Conservation (phyloP, 257 asterid genomes). For the Solanum clarkiae region DNA sequence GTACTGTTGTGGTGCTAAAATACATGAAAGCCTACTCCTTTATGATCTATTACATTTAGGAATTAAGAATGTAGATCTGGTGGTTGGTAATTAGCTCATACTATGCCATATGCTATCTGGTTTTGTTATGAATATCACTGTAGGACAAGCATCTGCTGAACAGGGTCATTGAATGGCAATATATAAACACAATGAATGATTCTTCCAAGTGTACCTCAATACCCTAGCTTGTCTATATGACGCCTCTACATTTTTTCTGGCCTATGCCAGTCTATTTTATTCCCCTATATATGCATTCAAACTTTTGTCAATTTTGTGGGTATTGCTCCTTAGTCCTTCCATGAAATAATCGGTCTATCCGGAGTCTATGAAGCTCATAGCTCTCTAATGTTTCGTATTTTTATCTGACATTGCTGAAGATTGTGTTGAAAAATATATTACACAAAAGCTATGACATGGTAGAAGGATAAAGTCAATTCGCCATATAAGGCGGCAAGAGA, state of each 20-base stretch:
- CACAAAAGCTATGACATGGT: no score
- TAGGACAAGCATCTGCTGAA: neutral
- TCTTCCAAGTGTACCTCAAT: neutral
- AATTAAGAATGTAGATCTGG: neutral
- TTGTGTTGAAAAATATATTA: no score
- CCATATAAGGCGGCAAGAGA: no score
- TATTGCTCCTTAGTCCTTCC: neutral
- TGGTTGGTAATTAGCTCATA: neutral
- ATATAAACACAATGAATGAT: neutral
- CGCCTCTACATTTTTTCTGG: neutral
- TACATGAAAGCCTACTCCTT: neutral
- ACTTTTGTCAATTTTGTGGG: neutral
- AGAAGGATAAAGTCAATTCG: no score
- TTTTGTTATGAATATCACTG: no score
- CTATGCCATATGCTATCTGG: neutral
- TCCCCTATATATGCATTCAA: neutral
- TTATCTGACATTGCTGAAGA: no score
- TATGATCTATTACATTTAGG: neutral
- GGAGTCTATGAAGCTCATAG: no score
- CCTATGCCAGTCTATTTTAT: neutral
- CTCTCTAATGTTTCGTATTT: no score
- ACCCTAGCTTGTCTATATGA: neutral
- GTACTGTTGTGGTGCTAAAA: neutral
- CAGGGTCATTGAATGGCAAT: neutral
- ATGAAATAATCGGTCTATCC: neutral